Percentiles rank a stretch among this genome's conserved stretches.
Evolutionary conservation across 306 rosid genomes (phyloP).

Genomic region (Medicago ruthenica): DNA sequence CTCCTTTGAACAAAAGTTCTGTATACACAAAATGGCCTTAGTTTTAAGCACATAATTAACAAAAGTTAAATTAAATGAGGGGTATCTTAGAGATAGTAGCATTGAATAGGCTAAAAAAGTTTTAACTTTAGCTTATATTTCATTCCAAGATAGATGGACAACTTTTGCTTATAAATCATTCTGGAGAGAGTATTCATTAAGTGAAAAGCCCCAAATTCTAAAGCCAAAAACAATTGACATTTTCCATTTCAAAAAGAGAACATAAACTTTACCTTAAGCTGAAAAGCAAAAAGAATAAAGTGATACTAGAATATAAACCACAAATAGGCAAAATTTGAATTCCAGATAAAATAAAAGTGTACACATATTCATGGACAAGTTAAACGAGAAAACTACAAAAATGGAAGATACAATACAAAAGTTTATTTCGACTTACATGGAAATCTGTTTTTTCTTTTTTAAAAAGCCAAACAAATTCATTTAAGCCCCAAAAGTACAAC

Average conservation of each 20-base stretch:
- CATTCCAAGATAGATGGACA: not conserved
- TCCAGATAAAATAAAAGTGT: not conserved
- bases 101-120: too few species aligned
- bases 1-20: slow-evolving; percentile 80
- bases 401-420: not conserved
- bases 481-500: too few species aligned
- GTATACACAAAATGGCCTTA: slow-evolving; percentile 27
- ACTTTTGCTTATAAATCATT: not conserved
- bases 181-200: too few species aligned
- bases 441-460: not conserved
- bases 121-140: not conserved
- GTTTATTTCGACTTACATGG: not conserved
- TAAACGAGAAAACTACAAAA: not conserved
- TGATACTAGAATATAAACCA: not conserved
- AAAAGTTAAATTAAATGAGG: not conserved
- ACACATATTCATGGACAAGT: not conserved
- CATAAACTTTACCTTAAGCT: slow-evolving; percentile 21
- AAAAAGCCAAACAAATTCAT: too few species aligned
- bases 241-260: not conserved
- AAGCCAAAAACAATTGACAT: not conserved
- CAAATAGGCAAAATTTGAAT: not conserved
- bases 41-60: not conserved
- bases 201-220: not conserved
- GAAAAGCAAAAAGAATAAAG: slow-evolving; percentile 13
- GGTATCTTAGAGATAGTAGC: not conserved